phyloP scores from a whole-genome alignment of 2,329 filamentous ascomycete species.

The Diaporthe citriasiana region DNA sequence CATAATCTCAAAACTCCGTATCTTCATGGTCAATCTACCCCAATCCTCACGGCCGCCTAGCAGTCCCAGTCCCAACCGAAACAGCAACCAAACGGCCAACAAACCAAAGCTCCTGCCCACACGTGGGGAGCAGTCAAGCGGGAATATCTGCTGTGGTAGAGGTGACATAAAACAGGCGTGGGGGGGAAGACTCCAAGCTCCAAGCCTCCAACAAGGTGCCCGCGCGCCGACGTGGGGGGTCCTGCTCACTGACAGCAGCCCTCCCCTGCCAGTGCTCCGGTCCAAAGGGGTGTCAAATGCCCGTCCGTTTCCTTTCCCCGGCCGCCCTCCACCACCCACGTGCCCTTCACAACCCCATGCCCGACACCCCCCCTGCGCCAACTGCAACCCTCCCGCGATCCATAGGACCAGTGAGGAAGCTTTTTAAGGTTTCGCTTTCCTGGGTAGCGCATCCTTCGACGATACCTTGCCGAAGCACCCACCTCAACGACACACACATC shows the following conservation, averaged over 20 bases:
- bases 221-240: constrained; percentile 5
- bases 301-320: neutral
- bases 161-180: constrained; percentile 15
- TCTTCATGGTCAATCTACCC: neutral
- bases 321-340: constrained; percentile 8
- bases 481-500: neutral
- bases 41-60: neutral
- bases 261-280: neutral
- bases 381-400: constrained; percentile 18
- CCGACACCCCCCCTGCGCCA: neutral
- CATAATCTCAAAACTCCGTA: neutral
- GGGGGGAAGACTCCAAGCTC: neutral
- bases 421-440: constrained; percentile 15
- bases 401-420: neutral
- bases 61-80: neutral
- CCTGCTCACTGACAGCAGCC: neutral
- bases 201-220: neutral
- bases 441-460: constrained; percentile 2
- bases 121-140: neutral
- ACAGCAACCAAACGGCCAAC: neutral
- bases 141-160: neutral
- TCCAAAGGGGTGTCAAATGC: too few relatives aligned
- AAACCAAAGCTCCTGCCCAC: neutral
- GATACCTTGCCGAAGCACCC: constrained; percentile 3
- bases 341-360: neutral